These are phyloP conservation scores for Xerophyta viscosa DNA, from an alignment of 106 monocot species.

Conservation along the genomic window DNA sequence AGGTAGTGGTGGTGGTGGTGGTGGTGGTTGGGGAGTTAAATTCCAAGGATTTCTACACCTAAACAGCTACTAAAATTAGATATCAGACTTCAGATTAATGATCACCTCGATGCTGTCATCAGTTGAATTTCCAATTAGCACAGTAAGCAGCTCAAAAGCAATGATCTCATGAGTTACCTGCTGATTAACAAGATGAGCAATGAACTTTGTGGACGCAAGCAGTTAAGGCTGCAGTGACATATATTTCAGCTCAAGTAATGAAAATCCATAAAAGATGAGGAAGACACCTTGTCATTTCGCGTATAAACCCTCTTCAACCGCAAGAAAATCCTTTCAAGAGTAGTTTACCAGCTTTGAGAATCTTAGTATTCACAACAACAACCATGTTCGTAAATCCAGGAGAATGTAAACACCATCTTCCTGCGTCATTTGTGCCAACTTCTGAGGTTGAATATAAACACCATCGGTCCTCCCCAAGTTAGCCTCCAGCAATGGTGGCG, in stretches of 20 bases:
- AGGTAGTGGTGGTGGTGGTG: too few species aligned
- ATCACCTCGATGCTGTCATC: slow-evolving; percentile 94
- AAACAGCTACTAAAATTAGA: too few species aligned
- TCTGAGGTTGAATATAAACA: slow-evolving; percentile 71
- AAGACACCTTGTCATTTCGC: slow-evolving; percentile 70
- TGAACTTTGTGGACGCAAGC: slow-evolving; percentile 91
- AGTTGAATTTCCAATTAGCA: slow-evolving; percentile 76
- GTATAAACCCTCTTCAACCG: slow-evolving; percentile 88
- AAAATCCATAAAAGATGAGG: neutral
- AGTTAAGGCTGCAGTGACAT: slow-evolving; percentile 52
- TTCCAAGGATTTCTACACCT: neutral
- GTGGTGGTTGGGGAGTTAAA: neutral
- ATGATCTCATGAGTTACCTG: slow-evolving; percentile 89
- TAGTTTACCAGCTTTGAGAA: slow-evolving; percentile 71
- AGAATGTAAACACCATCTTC: slow-evolving; percentile 77
- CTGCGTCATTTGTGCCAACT: slow-evolving; percentile 83
- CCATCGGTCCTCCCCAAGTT: slow-evolving; percentile 57
- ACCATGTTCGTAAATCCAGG: slow-evolving; percentile 93
- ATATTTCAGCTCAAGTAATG: neutral
- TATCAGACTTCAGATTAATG: neutral
- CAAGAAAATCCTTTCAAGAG: slow-evolving; percentile 70
- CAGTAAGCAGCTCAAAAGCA: slow-evolving; percentile 79
- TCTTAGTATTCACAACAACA: slow-evolving; percentile 92
- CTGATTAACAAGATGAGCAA: slow-evolving; percentile 94
- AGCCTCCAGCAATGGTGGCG: slow-evolving; percentile 24